Percentiles rank a stretch among this genome's conserved stretches.
Evolutionary conservation across 2,329 filamentous ascomycete genomes (phyloP).

Genomic region (Allantophomopsis lycopodina): DNA sequence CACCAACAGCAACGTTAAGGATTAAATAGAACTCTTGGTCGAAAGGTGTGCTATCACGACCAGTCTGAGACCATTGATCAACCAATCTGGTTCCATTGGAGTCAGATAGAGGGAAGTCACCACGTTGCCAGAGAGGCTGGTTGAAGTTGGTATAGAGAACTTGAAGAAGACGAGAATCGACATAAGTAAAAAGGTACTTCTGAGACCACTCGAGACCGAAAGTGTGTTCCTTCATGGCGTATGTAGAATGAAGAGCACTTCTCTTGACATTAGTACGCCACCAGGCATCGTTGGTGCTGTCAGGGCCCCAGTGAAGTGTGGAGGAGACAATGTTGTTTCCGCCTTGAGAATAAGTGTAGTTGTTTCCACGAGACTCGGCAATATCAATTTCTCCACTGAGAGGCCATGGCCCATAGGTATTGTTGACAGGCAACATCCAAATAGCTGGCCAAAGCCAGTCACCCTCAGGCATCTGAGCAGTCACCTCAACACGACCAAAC

Average conservation of each 20-base stretch:
- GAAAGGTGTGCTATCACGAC: conserved; percentile 53
- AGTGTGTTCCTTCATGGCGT: conserved; percentile 54
- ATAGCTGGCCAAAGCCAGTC: conserved; percentile 92
- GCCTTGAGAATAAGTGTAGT: conserved; percentile 60
- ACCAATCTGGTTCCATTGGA: conserved; percentile 50
- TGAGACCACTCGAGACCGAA: conserved; percentile 79
- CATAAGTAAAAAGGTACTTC: conserved; percentile 78
- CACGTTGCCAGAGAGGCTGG: conserved; percentile 52
- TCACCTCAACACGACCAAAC: conserved; percentile 72
- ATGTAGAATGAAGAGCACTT: conserved; percentile 61
- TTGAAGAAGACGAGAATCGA: conserved; percentile 68
- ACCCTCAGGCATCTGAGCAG: conserved; percentile 59
- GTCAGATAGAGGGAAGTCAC: conserved; percentile 49
- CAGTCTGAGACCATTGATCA: conserved; percentile 51
- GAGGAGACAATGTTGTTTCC: conserved; percentile 74
- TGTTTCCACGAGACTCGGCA: conserved; percentile 69
- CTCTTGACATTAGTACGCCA: conserved; percentile 75
- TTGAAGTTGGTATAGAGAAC: conserved; percentile 69
- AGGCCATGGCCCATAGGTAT: conserved; percentile 67
- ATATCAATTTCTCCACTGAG: conserved; percentile 76
- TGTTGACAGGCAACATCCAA: conserved; percentile 69
- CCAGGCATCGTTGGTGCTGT: conserved; percentile 60
- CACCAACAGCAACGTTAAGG: conserved; percentile 62
- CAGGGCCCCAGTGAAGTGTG: conserved; percentile 71
- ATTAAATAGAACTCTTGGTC: conserved; percentile 67